These are phyloP conservation scores for Smittium culicis DNA, from an alignment of 371 early-diverging fungal genomes.

Conservation along the genomic window DNA sequence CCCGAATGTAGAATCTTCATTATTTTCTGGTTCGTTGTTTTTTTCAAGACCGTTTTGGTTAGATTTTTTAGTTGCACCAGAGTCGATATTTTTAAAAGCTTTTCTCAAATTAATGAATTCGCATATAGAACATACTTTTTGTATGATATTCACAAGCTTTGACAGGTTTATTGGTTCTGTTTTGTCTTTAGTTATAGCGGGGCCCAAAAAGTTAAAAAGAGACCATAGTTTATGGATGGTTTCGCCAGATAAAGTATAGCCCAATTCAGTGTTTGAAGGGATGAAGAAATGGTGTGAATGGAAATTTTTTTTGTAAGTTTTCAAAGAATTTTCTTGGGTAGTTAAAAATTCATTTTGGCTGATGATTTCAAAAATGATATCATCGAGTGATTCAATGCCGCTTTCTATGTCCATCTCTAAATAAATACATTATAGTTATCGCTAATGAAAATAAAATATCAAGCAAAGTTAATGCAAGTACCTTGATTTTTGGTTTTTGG, in stretches of 20 bases:
- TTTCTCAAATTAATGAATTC: background rate
- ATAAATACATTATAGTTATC: too few relatives aligned
- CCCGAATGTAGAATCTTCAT: background rate
- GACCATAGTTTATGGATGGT: background rate
- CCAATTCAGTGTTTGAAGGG: background rate
- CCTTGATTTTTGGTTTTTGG: too few relatives aligned
- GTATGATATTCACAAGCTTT: background rate
- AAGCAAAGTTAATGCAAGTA: too few relatives aligned
- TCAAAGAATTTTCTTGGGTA: background rate
- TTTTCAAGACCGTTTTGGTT: too few relatives aligned
- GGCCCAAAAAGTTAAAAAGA: background rate
- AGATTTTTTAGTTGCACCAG: background rate
- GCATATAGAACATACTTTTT: background rate
- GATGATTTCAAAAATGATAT: background rate
- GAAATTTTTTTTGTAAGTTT: background rate
- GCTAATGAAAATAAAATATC: too few relatives aligned
- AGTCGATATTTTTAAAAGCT: background rate
- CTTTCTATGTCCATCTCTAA: background rate
- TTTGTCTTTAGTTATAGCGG: background rate
- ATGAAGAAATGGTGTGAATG: too few relatives aligned
- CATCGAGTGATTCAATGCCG: background rate
- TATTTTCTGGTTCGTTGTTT: background rate
- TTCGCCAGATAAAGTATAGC: background rate
- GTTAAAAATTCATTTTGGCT: background rate
- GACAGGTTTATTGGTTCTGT: background rate